Percentiles rank a stretch among this genome's conserved stretches.
Evolutionary conservation across 768 basidiomycete genomes (phyloP).

Genomic region (Fistulinella prunicolor): DNA sequence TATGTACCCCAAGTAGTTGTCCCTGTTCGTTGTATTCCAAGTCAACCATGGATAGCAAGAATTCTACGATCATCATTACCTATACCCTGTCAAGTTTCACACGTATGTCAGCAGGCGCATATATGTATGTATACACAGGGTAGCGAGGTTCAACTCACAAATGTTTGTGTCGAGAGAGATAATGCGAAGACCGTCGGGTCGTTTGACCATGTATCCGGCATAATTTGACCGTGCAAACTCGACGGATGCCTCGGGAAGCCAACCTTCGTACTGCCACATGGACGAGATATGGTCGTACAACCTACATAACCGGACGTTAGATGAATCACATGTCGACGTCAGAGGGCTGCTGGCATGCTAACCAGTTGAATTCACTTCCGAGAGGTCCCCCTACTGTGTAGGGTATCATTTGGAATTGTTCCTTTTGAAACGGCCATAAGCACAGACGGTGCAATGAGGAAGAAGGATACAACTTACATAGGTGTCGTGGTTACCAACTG

Average conservation of each 20-base stretch:
- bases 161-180: constrained; percentile 50
- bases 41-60: not conserved
- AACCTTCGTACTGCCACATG: constrained; percentile 44
- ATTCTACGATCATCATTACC: not conserved
- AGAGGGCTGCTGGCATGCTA: not conserved
- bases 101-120: constrained; percentile 11
- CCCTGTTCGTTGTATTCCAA: constrained; percentile 15
- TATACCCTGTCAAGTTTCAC: not conserved
- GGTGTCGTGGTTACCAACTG: constrained; percentile 72
- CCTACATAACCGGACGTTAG: constrained; percentile 24
- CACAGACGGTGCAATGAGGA: not conserved
- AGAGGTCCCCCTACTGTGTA: constrained; percentile 35
- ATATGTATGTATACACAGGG: not conserved
- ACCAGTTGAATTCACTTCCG: constrained; percentile 42
- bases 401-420: constrained; percentile 35
- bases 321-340: not conserved
- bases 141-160: constrained; percentile 38
- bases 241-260: constrained; percentile 38
- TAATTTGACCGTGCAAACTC: constrained; percentile 42
- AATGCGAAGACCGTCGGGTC: constrained; percentile 43
- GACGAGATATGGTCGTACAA: constrained; percentile 45
- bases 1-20: constrained; percentile 47
- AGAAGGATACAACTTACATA: constrained; percentile 41
- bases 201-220: constrained; percentile 42
- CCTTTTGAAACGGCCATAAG: not conserved